A percentile compares a stretch with the other conserved stretches of the same genome.
Evolutionary conservation across 352 stramenopile genomes (phyloP).

Genomic region (Phytophthora melonis): DNA sequence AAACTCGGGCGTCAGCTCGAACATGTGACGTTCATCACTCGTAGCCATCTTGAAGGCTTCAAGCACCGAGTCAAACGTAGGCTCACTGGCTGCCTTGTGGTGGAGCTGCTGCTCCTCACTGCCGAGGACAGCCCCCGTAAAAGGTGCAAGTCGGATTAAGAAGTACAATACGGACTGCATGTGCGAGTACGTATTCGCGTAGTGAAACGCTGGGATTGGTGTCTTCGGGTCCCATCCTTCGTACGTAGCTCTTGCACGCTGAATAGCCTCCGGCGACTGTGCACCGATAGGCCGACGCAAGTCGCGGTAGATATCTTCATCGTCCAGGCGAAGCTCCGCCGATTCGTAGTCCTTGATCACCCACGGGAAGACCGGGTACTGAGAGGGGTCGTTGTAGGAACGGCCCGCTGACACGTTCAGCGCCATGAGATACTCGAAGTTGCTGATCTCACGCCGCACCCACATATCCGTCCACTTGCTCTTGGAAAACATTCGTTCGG

Average conservation of each 20-base stretch:
- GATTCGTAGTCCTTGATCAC: conserved; percentile 97
- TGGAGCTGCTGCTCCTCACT: conserved; percentile 47
- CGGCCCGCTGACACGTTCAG: conserved; percentile 96
- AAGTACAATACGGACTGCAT: conserved; percentile 82
- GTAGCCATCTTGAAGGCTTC: conserved; percentile 70
- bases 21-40: conserved; percentile 64
- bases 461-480: conserved; percentile 91
- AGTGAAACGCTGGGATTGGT: conserved; percentile 79
- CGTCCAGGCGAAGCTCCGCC: conserved; percentile 93
- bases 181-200: conserved; percentile 76
- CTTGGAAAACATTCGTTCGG: conserved; percentile 79
- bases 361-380: conserved; percentile 99
- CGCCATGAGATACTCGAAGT: conserved; percentile 98
- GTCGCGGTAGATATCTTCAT: conserved; percentile 95
- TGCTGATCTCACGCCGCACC: conserved; percentile 87
- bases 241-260: conserved; percentile 60
- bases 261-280: conserved; percentile 57
- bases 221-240: conserved; percentile 51
- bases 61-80: conserved; percentile 68
- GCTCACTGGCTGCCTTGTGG: conserved; percentile 45
- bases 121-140: conserved; percentile 60
- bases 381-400: conserved; percentile 97
- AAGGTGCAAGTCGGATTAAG: conserved; percentile 73
- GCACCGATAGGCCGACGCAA: conserved; percentile 97
- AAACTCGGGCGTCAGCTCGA: conserved; percentile 84